Evolutionary conservation across 2,329 filamentous ascomycete genomes (phyloP).

Genomic region (Gyromitra esculenta): DNA sequence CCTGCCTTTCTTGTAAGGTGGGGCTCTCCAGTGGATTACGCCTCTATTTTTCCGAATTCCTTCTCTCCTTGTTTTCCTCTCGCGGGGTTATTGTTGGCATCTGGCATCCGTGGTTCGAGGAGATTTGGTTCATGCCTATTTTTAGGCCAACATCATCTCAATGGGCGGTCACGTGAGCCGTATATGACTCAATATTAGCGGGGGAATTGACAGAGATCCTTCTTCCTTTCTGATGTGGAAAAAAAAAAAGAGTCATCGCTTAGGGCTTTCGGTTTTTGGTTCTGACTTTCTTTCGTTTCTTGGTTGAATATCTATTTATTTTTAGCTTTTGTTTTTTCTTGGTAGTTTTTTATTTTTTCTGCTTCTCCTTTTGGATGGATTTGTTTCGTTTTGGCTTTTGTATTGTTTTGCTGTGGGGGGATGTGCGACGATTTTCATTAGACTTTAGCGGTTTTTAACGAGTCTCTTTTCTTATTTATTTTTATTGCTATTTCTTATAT

Average conservation of each 20-base stretch:
- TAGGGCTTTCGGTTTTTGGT: not conserved
- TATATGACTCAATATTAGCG: conserved; percentile 36
- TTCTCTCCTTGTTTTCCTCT: conserved; percentile 6
- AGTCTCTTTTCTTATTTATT: not conserved
- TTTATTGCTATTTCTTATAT: not conserved
- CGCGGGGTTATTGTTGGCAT: conserved; percentile 27
- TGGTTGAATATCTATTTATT: not conserved
- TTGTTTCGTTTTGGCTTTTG: not conserved
- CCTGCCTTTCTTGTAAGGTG: conserved; percentile 9
- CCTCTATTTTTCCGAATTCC: conserved; percentile 13
- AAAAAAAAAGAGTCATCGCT: conserved; percentile 7
- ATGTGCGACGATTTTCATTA: not conserved
- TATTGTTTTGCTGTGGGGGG: not conserved
- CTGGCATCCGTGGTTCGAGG: conserved; percentile 41
- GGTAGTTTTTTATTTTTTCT: not conserved
- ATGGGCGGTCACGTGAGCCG: conserved; percentile 41
- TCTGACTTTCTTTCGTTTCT: not conserved
- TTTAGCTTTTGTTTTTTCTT: conserved; percentile 3
- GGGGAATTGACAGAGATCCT: conserved; percentile 1
- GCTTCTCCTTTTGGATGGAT: not conserved
- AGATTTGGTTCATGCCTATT: conserved; percentile 41
- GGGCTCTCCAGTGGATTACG: conserved; percentile 9
- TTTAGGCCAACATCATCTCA: conserved; percentile 46
- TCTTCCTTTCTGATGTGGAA: conserved; percentile 12
- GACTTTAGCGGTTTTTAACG: not conserved